Conservation (phyloP, 495 filamentous ascomycete species). For the Pyrenula aspistea region DNA sequence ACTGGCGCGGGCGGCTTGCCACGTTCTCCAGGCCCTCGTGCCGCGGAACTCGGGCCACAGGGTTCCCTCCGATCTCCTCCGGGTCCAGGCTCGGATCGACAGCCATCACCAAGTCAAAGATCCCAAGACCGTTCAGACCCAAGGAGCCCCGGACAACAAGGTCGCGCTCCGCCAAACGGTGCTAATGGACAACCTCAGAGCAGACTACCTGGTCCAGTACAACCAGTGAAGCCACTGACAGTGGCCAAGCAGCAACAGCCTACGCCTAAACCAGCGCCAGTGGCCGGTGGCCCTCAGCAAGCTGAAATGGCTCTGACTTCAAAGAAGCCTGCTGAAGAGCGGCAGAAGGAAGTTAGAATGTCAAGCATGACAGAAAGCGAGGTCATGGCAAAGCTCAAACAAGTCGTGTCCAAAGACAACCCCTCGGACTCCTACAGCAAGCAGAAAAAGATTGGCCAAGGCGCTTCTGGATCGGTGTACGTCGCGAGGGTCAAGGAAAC, state of each 20-base stretch:
- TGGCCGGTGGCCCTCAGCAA: slow-evolving; percentile 57
- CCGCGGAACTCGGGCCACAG: slow-evolving; percentile 3
- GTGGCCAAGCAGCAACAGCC: slow-evolving; percentile 61
- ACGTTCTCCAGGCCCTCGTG: neutral
- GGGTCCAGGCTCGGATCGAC: slow-evolving; percentile 2
- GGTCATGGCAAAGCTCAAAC: slow-evolving; percentile 87
- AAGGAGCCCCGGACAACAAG: slow-evolving; percentile 32
- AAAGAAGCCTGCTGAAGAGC: slow-evolving; percentile 53
- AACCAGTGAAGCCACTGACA: slow-evolving; percentile 77
- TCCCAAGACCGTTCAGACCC: slow-evolving; percentile 17
- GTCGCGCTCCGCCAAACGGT: slow-evolving; percentile 25
- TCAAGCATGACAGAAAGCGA: slow-evolving; percentile 93
- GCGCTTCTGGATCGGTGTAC: slow-evolving; percentile 94
- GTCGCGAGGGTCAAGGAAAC: slow-evolving; percentile 83
- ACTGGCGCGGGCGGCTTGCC: slow-evolving; percentile 4
- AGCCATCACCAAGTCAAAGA: slow-evolving; percentile 10
- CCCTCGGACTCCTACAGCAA: slow-evolving; percentile 90
- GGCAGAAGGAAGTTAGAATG: slow-evolving; percentile 88
- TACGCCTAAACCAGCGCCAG: slow-evolving; percentile 26
- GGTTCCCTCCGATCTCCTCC: slow-evolving; percentile 12
- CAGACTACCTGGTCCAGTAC: slow-evolving; percentile 51
- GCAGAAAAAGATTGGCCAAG: slow-evolving; percentile 98
- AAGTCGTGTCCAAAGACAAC: slow-evolving; percentile 86
- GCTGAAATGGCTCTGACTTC: slow-evolving; percentile 70
- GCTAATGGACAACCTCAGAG: slow-evolving; percentile 20